Conservation (phyloP, 2,329 filamentous ascomycete genomes). For the Colletotrichum sp. region DNA sequence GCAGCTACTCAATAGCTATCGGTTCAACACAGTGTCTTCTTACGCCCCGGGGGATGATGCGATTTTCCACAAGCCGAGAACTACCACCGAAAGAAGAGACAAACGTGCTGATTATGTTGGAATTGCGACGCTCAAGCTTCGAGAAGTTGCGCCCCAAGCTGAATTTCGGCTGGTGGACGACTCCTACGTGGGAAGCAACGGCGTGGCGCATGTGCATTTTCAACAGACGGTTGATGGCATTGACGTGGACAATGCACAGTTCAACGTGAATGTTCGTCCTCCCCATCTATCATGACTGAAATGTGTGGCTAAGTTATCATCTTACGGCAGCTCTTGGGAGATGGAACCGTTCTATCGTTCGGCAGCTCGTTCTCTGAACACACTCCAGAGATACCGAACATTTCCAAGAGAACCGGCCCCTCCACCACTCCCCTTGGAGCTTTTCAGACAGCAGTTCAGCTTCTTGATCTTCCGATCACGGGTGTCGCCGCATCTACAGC, state of each 20-base stretch:
- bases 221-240: slow-evolving; percentile 63
- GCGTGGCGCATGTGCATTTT: slow-evolving; percentile 62
- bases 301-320: not conserved
- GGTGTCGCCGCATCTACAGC: not conserved
- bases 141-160: slow-evolving; percentile 36
- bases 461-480: not conserved
- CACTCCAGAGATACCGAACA: not conserved
- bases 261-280: slow-evolving; percentile 60
- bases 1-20: not conserved
- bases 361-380: not conserved
- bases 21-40: not conserved
- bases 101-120: slow-evolving; percentile 42
- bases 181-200: slow-evolving; percentile 59
- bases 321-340: not conserved
- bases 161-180: slow-evolving; percentile 57
- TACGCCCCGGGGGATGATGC: rapidly evolving
- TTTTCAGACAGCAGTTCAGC: not conserved
- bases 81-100: not conserved
- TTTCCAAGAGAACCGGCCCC: rapidly evolving
- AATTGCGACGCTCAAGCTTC: slow-evolving; percentile 48
- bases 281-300: not conserved
- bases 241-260: slow-evolving; percentile 65
- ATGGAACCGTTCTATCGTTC: not conserved
- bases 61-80: not conserved
- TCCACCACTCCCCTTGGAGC: not conserved